Evolutionary conservation across 2,329 filamentous ascomycete genomes (phyloP), one percentile per base, ranked within the genome.

Genomic region (Diaporthe velutina): DNA sequence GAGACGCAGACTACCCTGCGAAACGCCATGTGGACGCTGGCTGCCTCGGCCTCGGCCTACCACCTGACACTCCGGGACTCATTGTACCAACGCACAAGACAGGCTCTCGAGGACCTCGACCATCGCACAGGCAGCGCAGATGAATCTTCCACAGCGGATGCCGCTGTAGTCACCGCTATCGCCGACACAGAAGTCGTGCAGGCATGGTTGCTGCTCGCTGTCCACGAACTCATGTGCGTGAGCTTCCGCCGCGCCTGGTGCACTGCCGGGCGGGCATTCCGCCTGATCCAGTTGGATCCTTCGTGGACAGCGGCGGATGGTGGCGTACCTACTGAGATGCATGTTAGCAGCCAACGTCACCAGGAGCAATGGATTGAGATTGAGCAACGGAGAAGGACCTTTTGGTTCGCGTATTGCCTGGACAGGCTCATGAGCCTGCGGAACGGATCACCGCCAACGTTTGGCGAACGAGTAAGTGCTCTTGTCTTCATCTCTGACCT

Each of bases 191-290:
- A 78, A 71, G 78, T 76, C 54, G 75, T 79, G 8, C 79, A 81
- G 61, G 77, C 78, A 0, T 81, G 79, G 79, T 72, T 81, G 2
- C 61, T 81, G 6, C 30, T 81, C 5, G 74, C 79, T 1, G 76
- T 77, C 50, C 79, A 79, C 70, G 79, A 80, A 72, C 74, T 80
- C 50, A 71, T 77, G 13, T 73, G 78, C 6, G 75, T 74, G 1
- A 78, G 74, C 22, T 78, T 77, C 67, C 74, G 77, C 17, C 74
- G 79, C 0, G 79, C 74, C 2, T 86, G 80, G 64, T 83, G 83
- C 1, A 87, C 78, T 1, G 81, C 81, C 6, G 84, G 79, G 0
- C 84, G 81, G 0, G 81, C 80, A 12, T 83, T 83, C 64, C 81
- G 81, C 4, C 79, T 82, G 74, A 83, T 82, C 3, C 79, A 80